Evolutionary conservation across 208 protist species (phyloP).

Genomic region (Phytomonas sp.): DNA sequence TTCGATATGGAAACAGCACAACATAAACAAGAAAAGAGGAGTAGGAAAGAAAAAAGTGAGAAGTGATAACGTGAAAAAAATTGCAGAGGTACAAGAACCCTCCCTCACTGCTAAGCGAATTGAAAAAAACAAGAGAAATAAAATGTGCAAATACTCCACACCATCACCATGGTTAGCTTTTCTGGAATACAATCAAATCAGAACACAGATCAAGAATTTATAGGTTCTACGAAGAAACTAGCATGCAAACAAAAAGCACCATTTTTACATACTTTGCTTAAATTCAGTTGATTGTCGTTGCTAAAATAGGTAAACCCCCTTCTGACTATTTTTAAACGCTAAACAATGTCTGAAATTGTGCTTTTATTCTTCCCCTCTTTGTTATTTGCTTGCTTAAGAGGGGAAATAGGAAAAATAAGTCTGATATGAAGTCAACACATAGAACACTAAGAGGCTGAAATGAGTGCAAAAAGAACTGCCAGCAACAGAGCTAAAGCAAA

Average conservation of each 20-base stretch:
- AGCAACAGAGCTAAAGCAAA: not conserved
- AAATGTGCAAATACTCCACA: not conserved
- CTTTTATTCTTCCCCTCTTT: too few relatives aligned
- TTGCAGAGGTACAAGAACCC: not conserved
- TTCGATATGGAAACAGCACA: not conserved
- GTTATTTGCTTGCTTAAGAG: too few relatives aligned
- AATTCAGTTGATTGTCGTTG: not conserved
- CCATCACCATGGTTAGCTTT: not conserved
- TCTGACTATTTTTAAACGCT: too few relatives aligned
- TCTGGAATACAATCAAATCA: not conserved
- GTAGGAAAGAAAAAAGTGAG: not conserved
- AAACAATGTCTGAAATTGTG: too few relatives aligned
- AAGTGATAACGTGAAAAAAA: not conserved
- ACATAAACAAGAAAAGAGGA: not conserved
- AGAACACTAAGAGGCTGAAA: too few relatives aligned
- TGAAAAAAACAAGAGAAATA: constrained; percentile 2
- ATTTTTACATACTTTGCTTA: constrained; percentile 1
- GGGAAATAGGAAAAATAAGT: too few relatives aligned
- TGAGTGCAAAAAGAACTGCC: not conserved
- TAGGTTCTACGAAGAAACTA: too few relatives aligned
- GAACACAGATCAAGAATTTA: too few relatives aligned
- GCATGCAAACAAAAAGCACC: too few relatives aligned
- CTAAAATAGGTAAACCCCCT: too few relatives aligned
- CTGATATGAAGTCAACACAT: too few relatives aligned
- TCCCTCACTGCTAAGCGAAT: constrained; percentile 5